These are phyloP conservation scores for Colletotrichum eremochloae DNA, from an alignment of 2,329 filamentous ascomycete genomes.

Conservation along the genomic window DNA sequence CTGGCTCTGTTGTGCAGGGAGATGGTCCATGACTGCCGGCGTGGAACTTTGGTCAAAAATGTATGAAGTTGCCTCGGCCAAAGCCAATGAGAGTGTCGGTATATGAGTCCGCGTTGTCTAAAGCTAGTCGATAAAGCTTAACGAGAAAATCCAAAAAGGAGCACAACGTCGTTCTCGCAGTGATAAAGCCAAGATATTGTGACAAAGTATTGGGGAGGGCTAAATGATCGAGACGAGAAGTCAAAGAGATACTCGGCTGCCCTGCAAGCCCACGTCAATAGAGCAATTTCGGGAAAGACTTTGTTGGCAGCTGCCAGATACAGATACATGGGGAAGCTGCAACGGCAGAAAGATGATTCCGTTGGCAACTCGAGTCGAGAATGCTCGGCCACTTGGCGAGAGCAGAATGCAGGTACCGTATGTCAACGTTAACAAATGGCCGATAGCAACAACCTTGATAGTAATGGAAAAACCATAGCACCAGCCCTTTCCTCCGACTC, in stretches of 20 bases:
- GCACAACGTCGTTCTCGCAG: not conserved
- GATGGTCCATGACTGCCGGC: conserved; percentile 1
- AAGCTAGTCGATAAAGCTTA: conserved; percentile 3
- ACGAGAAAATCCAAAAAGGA: not conserved
- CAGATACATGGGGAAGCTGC: not conserved
- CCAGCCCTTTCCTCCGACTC: conserved; percentile 3
- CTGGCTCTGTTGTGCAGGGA: not conserved
- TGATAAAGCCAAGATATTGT: not conserved
- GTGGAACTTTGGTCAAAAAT: not conserved
- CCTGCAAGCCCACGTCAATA: not conserved
- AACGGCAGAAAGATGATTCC: not conserved
- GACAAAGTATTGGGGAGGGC: not conserved
- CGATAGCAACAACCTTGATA: not conserved
- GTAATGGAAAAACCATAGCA: not conserved
- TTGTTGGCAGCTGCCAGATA: conserved; percentile 6
- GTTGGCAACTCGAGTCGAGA: not conserved
- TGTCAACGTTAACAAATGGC: not conserved
- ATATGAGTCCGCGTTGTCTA: not conserved
- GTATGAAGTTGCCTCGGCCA: not conserved
- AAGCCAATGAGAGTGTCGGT: not conserved
- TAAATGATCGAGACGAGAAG: not conserved
- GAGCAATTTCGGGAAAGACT: not conserved
- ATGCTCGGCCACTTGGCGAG: not conserved
- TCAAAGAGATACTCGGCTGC: not conserved
- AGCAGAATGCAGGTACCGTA: not conserved